Evolutionary conservation across 495 filamentous ascomycete species (phyloP), one percentile per base, ranked within the genome.

Genomic region (Aspergillus carlsbadensis): DNA sequence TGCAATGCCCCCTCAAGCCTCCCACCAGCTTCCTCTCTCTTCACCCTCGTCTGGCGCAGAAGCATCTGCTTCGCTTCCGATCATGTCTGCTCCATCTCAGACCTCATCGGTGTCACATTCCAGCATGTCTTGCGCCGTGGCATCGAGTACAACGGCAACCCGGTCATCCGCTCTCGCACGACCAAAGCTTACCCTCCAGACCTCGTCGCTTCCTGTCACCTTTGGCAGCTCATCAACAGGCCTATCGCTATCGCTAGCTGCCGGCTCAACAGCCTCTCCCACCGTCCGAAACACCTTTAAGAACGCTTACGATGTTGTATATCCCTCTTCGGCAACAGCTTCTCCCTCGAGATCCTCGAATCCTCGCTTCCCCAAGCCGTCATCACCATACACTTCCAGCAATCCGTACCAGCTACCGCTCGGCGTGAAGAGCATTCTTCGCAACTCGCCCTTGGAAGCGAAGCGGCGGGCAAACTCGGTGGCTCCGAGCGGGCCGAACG

Each of bases 171-270:
- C 78, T 74, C 57, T 68, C 21, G 85, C 82, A 68, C 78, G 87
- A 69, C 91, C 91, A 2, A 88, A 89, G 73, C 78, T 96, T 60
- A 88, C 87, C 51, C 82, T 96, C 34, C 88, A 95, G 74, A 96
- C 91, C 46, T 57, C 76, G 1, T 71, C 74, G 10, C 67, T 82
- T 1, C 74, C 78, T 21, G 67, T 69, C 13, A 75, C 79, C n/a
- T 82, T 80, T 51, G 80, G 82, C 60, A 78, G 70, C 22, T 81
- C 77, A 6, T 73, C 74, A 2, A 82, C 81, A 3, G 80, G 81
- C 31, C 68, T 87, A 52, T 80, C 79, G 21, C 69, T 85, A 46
- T 74, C 82, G 26, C 70, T 81, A 40, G 78, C 84, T 33, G 69
- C 85, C 2, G 79, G 87, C 37, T 76, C 87, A 15, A 82, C 81